Base-by-base conservation (phyloP, 2,329 filamentous ascomycete genomes). In the Neophaeococcomyces aloes region DNA sequence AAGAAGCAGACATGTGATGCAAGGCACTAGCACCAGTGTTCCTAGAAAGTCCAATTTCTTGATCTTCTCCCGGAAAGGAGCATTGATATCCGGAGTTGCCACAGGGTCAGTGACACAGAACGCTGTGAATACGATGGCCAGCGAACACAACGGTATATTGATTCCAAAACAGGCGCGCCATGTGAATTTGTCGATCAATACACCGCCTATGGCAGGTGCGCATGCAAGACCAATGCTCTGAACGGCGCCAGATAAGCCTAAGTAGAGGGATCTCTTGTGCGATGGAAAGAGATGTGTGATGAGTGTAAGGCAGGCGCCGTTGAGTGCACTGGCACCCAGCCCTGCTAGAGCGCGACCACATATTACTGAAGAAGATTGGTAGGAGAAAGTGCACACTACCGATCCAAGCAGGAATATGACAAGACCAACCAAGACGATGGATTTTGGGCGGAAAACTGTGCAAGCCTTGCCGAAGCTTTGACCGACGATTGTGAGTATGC, bases 71-170 rank as follows among this genome's bases (percentile, higher is more conserved):
- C 7, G 34, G 19, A 34, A 7, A 8, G 39, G 39, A 13, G 34
- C n/a, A 8, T 13, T 6, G 13, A 21, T 8, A n/a, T 21, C 29
- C 7, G 27, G 27, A 15, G 30, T 31, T 7, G n/a, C 2, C 4
- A 27, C n/a, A 3, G 25, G 25, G 14, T 35, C 19, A 2, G 11
- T 17, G 7, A 42, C 14, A 17, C 29, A 14, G 19, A 17, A 35
- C 3, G 11, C 11, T 19, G 29, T 19, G 3, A 34, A 15, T 7
- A 25, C 18, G 7, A 33, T 4, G 14, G 19, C 30, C 17, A 35
- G 6, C 2, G 23, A 30, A n/a, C 35, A 17, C 18, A 76, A 63
- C 0, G 72, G 72, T 1, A 76, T 59, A 50, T 59, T 62, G 47
- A 65, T 61, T 41, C 54, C 61, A 35, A 60, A 63, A 43, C 61